These are phyloP conservation scores for Cornus florida DNA, from an alignment of 148 eudicot species.

Conservation along the genomic window DNA sequence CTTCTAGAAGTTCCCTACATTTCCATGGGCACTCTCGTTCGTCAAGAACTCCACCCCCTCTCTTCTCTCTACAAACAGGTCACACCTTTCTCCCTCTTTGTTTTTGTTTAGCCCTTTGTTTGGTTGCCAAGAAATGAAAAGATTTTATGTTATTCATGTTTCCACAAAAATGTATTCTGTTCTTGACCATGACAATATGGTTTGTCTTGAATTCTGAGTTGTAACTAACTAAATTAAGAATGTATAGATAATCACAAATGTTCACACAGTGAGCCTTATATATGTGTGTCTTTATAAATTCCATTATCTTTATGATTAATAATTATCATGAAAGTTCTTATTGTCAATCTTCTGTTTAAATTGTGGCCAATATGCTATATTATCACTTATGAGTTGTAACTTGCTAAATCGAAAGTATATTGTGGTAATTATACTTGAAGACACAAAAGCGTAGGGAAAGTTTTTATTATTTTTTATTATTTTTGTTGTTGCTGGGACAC, in stretches of 20 bases:
- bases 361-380: no score
- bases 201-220: neutral
- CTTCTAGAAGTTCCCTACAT: constrained; percentile 80
- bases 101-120: neutral
- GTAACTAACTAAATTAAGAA: no score
- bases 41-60: constrained; percentile 67
- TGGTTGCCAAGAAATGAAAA: neutral
- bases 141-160: neutral
- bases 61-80: constrained; percentile 80
- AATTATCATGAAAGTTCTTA: no score
- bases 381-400: no score
- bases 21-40: constrained; percentile 73
- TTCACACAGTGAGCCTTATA: no score
- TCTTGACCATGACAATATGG: no score
- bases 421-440: neutral
- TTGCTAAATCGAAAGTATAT: neutral
- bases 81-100: neutral
- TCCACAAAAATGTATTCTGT: neutral
- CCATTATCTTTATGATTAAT: no score
- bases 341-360: no score
- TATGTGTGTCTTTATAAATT: no score
- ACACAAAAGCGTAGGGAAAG: neutral
- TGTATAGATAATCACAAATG: no score
- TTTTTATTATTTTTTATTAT: no score
- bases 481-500: no score